A percentile compares a stretch with the other conserved stretches of the same genome.
phyloP scores from a whole-genome alignment of 164 flowering plant genomes.

The Magnolia changhungtana region DNA sequence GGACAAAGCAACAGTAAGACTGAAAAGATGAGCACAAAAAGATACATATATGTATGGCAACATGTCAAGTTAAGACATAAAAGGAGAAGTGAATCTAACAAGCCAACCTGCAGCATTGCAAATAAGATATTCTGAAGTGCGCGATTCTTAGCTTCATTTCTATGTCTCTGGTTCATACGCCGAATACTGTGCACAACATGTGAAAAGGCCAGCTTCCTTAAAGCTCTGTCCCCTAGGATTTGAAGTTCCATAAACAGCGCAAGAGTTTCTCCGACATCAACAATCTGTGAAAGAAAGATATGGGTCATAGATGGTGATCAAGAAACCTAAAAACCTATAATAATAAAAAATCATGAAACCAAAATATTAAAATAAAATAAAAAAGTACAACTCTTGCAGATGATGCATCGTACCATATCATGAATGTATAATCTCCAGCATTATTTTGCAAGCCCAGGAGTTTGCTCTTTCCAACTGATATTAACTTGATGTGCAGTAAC shows the following conservation, averaged over 20 bases:
- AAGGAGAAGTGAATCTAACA: not conserved
- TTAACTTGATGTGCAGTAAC: too few relatives aligned
- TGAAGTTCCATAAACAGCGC: conserved; percentile 84
- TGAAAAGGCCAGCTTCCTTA: conserved; percentile 61
- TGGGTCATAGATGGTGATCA: not conserved
- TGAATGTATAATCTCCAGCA: not conserved
- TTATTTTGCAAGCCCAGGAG: not conserved
- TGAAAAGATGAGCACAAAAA: not conserved
- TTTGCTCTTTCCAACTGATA: not conserved
- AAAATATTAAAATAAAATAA: too few relatives aligned
- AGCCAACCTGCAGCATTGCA: conserved; percentile 56
- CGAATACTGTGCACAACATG: conserved; percentile 75
- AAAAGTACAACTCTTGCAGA: not conserved
- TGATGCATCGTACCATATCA: not conserved
- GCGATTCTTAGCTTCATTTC: conserved; percentile 67
- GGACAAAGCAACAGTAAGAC: not conserved
- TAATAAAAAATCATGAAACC: not conserved
- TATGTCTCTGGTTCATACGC: conserved; percentile 80
- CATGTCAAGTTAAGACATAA: not conserved
- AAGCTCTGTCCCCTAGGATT: conserved; percentile 55
- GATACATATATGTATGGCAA: not conserved
- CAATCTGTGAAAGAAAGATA: conserved; percentile 36
- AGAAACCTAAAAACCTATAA: not conserved
- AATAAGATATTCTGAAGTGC: conserved; percentile 70
- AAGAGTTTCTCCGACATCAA: conserved; percentile 66